Conservation (phyloP, 2,329 filamentous ascomycete species). For the Aspergillus oerlinghausenensis region DNA sequence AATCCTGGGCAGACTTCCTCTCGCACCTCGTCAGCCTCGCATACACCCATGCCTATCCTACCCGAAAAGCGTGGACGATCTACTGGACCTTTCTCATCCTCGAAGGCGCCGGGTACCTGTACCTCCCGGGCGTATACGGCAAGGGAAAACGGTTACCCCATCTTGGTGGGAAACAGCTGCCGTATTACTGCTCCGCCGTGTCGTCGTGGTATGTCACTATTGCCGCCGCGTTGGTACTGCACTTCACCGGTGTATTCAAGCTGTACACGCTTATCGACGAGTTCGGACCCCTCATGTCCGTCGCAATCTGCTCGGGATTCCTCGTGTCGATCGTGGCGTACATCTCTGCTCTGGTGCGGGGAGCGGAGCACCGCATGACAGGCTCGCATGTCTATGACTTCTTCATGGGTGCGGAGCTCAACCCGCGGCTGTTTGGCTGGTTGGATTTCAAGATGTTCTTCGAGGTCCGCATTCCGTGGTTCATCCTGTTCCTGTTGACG, state of each 20-base stretch:
- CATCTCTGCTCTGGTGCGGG: slow-evolving; percentile 73
- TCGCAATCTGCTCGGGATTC: slow-evolving; percentile 87
- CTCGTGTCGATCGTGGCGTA: slow-evolving; percentile 78
- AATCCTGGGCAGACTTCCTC: slow-evolving; percentile 66
- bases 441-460: slow-evolving; percentile 95
- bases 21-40: slow-evolving; percentile 65
- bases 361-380: slow-evolving; percentile 86
- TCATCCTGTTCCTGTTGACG: slow-evolving; percentile 73
- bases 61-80: slow-evolving; percentile 75
- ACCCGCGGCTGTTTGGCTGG: slow-evolving; percentile 75
- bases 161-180: slow-evolving; percentile 73
- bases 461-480: slow-evolving; percentile 92
- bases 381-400: slow-evolving; percentile 77
- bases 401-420: slow-evolving; percentile 84
- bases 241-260: slow-evolving; percentile 77
- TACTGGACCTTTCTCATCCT: slow-evolving; percentile 92
- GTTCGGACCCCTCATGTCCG: slow-evolving; percentile 87
- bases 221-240: slow-evolving; percentile 60
- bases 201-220: slow-evolving; percentile 83
- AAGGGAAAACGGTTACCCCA: slow-evolving; percentile 85
- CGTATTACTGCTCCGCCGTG: slow-evolving; percentile 90
- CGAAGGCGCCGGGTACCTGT: slow-evolving; percentile 75
- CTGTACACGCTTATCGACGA: slow-evolving; percentile 89
- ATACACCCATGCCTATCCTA: slow-evolving; percentile 79
- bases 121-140: slow-evolving; percentile 78